Percentiles rank a stretch among this genome's conserved stretches.
Evolutionary conservation across 352 stramenopile genomes (phyloP).

Genomic region (Pythium volutum): DNA sequence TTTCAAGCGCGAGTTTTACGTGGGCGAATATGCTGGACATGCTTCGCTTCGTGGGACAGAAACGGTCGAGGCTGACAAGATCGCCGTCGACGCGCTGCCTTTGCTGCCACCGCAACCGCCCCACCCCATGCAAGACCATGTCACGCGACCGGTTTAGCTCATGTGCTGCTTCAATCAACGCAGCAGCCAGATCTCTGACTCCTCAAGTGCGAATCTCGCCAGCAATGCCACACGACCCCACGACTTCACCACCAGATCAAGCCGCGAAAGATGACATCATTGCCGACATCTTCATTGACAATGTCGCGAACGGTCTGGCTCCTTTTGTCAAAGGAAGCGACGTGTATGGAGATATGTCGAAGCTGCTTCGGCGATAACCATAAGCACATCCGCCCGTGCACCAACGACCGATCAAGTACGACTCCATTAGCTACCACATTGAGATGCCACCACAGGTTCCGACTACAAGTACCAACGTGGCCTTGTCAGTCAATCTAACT

Average conservation of each 20-base stretch:
- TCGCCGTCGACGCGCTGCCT: conserved; percentile 14
- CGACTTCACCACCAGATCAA: conserved; percentile 3
- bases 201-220: conserved; percentile 6
- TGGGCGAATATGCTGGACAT: conserved; percentile 9
- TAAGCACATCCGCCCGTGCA: no score
- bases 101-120: neutral
- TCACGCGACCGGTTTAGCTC: conserved; percentile 9
- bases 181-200: neutral
- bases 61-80: conserved; percentile 10
- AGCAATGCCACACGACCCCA: neutral
- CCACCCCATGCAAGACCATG: neutral
- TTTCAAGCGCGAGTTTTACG: conserved; percentile 14
- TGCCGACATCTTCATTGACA: conserved; percentile 4
- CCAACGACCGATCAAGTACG: no score
- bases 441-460: no score
- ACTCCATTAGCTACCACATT: no score
- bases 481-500: no score
- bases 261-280: conserved; percentile 7
- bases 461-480: no score
- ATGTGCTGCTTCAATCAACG: conserved; percentile 22
- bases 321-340: no score
- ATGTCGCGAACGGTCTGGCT: no score
- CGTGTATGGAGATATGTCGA: no score
- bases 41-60: conserved; percentile 6
- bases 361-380: no score